phyloP scores from a whole-genome alignment of 108 stramenopile genomes.

The Cyclotella kingstonii region DNA sequence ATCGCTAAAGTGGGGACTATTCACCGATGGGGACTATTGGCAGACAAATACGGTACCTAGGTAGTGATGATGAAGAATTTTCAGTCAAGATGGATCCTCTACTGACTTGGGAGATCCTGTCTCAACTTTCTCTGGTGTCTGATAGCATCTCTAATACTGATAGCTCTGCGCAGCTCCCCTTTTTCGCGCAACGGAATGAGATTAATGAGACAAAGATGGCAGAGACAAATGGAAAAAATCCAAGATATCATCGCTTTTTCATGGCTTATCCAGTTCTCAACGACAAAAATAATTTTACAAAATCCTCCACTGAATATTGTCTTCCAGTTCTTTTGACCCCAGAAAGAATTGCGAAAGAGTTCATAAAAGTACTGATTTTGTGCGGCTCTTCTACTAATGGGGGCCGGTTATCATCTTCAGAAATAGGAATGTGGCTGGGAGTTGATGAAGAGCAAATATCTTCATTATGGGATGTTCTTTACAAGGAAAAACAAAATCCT shows the following conservation, averaged over 20 bases:
- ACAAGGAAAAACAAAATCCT: background rate
- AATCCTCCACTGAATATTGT: no score
- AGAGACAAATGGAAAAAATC: background rate
- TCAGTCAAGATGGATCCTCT: background rate
- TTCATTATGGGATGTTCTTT: background rate
- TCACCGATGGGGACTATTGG: no score
- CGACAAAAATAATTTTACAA: no score
- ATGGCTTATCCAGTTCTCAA: background rate
- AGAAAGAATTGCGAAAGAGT: background rate
- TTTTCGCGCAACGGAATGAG: slow-evolving; percentile 7
- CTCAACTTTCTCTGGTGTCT: background rate
- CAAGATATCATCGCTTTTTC: background rate
- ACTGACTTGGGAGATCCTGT: slow-evolving; percentile 18
- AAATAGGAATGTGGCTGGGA: slow-evolving; percentile 14
- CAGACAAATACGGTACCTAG: no score
- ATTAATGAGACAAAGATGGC: no score
- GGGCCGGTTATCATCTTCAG: slow-evolving; percentile 3
- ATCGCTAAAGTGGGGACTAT: no score
- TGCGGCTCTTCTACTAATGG: background rate
- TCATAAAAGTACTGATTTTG: background rate
- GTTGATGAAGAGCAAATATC: background rate
- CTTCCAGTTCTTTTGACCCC: no score
- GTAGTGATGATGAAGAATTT: no score
- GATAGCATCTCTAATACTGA: background rate
- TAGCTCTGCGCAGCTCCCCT: slow-evolving; percentile 4